Evolutionary conservation across 495 filamentous ascomycete species (phyloP), one percentile per base, ranked within the genome.

Genomic region (Podospora sp.): DNA sequence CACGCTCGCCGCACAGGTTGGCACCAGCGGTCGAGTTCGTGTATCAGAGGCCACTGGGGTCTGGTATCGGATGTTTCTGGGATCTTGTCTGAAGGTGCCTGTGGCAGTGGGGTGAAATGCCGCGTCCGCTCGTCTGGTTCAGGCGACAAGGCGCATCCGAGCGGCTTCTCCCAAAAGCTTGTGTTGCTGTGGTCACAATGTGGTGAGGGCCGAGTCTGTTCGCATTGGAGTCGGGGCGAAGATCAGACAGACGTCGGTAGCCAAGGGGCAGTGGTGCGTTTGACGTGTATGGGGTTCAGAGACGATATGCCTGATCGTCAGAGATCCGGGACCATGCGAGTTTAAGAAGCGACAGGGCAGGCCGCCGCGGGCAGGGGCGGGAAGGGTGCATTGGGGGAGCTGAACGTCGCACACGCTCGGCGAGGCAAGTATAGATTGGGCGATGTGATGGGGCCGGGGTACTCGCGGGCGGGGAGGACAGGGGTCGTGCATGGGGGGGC

Each of bases 91-190:
- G 73, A 51, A 20, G 52, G 35, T 40, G 60, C 35, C 35, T 62
- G 59, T 68, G 40, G 71, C 71, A 65, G 69, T 80, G 73, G 72
- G 75, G 72, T 65, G 78, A 77, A 69, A 79, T 80, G 79, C 79
- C 82, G 65, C 76, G 82, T 76, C 79, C 77, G 68, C 73, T 71
- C 59, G 79, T 79, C 76, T 76, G 78, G 71, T 83, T 79, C 81
- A 82, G 80, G 79, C 70, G 69, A 77, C 73, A 72, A 79, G 78
- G 68, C 76, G 80, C 81, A 83, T 83, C 73, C 76, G 78, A 72
- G 71, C 79, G 73, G 75, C 82, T 81, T 72, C 76, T 67, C 36
- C 1, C 14, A 60, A 52, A 51, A 53, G 56, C 26, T 63, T 59
- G 60, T 67, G 27, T 56, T 59, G 61, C 1, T 35, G 69, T 66